Conservation (phyloP, 768 basidiomycete species). For the Tricholoma terreum region DNA sequence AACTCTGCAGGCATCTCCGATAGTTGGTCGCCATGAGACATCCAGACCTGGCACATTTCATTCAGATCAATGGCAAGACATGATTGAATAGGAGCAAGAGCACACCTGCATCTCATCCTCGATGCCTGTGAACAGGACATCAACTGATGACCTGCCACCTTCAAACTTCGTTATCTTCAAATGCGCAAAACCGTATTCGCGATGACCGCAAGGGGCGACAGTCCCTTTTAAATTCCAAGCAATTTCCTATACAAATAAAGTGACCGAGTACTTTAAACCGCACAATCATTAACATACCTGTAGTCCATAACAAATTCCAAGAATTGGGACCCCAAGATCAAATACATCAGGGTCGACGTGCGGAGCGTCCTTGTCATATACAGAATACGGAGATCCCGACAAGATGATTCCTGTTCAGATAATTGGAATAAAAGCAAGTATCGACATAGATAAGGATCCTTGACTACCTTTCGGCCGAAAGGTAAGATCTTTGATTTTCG, state of each 20-base stretch:
- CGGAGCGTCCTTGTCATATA: conserved; percentile 90
- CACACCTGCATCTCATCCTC: conserved; percentile 87
- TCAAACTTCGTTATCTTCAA: conserved; percentile 69
- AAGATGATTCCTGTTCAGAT: conserved; percentile 75
- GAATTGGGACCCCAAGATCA: conserved; percentile 81
- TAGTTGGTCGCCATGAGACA: conserved; percentile 98
- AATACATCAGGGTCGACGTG: conserved; percentile 93
- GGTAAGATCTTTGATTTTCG: conserved; percentile 77
- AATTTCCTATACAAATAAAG: conserved; percentile 64
- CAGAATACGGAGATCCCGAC: conserved; percentile 97
- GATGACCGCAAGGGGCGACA: conserved; percentile 82
- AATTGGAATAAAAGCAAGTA: background rate
- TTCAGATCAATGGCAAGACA: background rate
- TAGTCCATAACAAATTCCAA: conserved; percentile 97
- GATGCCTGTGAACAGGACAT: conserved; percentile 81
- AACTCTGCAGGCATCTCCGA: conserved; percentile 78
- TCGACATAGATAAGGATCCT: background rate
- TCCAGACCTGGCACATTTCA: conserved; percentile 79
- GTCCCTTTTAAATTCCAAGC: conserved; percentile 84
- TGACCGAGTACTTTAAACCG: background rate
- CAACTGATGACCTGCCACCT: conserved; percentile 44
- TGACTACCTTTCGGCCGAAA: conserved; percentile 92
- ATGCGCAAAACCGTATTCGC: conserved; percentile 93
- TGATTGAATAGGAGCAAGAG: background rate
- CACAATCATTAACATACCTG: conserved; percentile 51